phyloP scores from a whole-genome alignment of 768 basidiomycete species.

The Xanthoconium stramineum region DNA sequence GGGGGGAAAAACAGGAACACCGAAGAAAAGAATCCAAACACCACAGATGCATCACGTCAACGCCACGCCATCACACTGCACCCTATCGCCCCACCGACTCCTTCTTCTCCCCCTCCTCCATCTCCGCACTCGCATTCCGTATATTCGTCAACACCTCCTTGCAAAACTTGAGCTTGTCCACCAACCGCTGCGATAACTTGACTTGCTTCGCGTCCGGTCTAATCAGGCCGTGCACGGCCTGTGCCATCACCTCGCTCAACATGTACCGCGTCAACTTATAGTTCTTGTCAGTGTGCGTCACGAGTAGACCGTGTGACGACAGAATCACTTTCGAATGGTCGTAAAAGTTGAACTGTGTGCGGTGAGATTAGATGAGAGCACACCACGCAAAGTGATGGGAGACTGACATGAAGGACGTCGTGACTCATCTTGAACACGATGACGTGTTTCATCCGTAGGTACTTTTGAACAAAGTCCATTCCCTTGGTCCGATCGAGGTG shows the following conservation, averaged over 20 bases:
- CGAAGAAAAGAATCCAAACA: no score
- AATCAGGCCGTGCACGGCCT: constrained; percentile 33
- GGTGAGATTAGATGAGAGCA: neutral
- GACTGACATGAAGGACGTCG: constrained; percentile 84
- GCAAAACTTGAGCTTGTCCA: constrained; percentile 77
- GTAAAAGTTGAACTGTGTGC: constrained; percentile 89
- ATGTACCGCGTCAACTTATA: constrained; percentile 74
- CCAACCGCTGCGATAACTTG: constrained; percentile 59
- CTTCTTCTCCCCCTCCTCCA: constrained; percentile 17
- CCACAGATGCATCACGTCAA: no score
- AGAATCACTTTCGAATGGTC: constrained; percentile 96
- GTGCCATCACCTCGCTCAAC: constrained; percentile 66
- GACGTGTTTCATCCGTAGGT: constrained; percentile 94
- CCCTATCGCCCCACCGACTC: constrained; percentile 8
- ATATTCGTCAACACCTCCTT: constrained; percentile 80
- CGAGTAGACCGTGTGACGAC: constrained; percentile 69
- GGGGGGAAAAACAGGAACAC: no score
- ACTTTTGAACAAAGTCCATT: constrained; percentile 96
- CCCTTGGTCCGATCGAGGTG: constrained; percentile 67
- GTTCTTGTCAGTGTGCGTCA: constrained; percentile 91
- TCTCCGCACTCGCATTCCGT: constrained; percentile 51
- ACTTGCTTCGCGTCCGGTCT: constrained; percentile 49
- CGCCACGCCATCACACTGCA: no score
- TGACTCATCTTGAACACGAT: constrained; percentile 97
- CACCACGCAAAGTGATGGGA: neutral